A percentile compares a stretch with the other conserved stretches of the same genome.
Conservation (phyloP, 2,329 filamentous ascomycete genomes). For the Botrytis deweyae region DNA sequence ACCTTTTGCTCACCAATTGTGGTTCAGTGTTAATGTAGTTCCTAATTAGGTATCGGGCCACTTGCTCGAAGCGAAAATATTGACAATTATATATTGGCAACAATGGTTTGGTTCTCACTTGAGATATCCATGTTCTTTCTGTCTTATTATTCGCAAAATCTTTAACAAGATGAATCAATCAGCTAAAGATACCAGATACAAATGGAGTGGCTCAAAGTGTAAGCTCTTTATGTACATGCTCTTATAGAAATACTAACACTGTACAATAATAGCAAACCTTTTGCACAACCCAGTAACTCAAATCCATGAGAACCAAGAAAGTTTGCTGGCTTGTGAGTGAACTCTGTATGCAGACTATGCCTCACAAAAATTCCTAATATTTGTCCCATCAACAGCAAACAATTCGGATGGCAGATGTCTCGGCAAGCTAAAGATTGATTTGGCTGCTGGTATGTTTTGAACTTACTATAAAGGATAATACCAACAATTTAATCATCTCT, state of each 20-base stretch:
- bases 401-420: background rate
- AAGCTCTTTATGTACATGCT: background rate
- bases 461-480: background rate
- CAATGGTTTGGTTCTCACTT: background rate
- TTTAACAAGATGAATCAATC: constrained; percentile 1
- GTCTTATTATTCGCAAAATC: background rate
- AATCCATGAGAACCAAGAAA: background rate
- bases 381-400: constrained; percentile 1
- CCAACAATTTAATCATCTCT: background rate
- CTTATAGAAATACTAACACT: background rate
- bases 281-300: background rate
- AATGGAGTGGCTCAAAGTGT: background rate
- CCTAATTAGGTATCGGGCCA: background rate
- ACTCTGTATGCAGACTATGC: background rate
- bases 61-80: background rate
- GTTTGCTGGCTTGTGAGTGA: background rate
- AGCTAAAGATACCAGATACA: background rate
- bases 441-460: constrained; percentile 9
- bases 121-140: background rate
- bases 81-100: background rate
- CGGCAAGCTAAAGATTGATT: constrained; percentile 2
- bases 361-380: constrained; percentile 4
- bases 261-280: background rate
- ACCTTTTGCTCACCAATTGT: background rate
- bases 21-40: background rate